Percentiles rank a stretch among this genome's conserved stretches.
Evolutionary conservation across 2,329 filamentous ascomycete species (phyloP).

Genomic region (Stylonectria norvegica): DNA sequence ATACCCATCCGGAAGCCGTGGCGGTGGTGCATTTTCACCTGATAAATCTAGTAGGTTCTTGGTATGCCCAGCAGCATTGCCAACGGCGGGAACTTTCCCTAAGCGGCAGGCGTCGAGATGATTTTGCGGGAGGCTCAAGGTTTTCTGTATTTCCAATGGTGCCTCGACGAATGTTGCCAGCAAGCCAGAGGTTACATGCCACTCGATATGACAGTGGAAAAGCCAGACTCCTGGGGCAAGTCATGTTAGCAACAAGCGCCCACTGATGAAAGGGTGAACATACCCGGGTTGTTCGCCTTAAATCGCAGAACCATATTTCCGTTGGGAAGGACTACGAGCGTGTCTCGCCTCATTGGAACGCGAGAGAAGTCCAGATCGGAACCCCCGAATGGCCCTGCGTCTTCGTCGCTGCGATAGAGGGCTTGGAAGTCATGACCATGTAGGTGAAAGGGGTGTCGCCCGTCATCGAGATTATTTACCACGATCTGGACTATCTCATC

Average conservation of each 20-base stretch:
- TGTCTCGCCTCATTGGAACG: conserved; percentile 66
- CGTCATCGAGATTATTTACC: conserved; percentile 70
- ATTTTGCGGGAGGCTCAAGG: conserved; percentile 55
- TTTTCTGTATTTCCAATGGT: conserved; percentile 58
- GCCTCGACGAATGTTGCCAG: conserved; percentile 63
- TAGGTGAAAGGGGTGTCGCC: conserved; percentile 73
- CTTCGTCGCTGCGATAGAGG: conserved; percentile 56
- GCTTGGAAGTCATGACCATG: conserved; percentile 76
- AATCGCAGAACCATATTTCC: conserved; percentile 69
- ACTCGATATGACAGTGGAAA: conserved; percentile 80
- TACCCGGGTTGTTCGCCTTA: conserved; percentile 62
- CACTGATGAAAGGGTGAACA: conserved; percentile 17
- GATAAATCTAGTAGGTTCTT: conserved; percentile 58
- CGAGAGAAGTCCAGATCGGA: conserved; percentile 46
- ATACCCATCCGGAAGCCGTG: conserved; percentile 59
- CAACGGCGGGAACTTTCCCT: conserved; percentile 47
- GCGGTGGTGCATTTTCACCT: conserved; percentile 56
- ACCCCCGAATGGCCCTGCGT: conserved; percentile 53
- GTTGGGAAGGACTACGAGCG: conserved; percentile 59
- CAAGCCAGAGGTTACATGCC: conserved; percentile 68
- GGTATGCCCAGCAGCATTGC: conserved; percentile 75
- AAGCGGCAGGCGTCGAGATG: conserved; percentile 58
- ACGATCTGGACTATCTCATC: conserved; percentile 69
- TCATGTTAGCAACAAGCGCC: conserved; percentile 18
- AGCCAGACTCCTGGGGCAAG: conserved; percentile 55